Conservation (phyloP, 768 basidiomycete species). For the Tylopilus balloui region DNA sequence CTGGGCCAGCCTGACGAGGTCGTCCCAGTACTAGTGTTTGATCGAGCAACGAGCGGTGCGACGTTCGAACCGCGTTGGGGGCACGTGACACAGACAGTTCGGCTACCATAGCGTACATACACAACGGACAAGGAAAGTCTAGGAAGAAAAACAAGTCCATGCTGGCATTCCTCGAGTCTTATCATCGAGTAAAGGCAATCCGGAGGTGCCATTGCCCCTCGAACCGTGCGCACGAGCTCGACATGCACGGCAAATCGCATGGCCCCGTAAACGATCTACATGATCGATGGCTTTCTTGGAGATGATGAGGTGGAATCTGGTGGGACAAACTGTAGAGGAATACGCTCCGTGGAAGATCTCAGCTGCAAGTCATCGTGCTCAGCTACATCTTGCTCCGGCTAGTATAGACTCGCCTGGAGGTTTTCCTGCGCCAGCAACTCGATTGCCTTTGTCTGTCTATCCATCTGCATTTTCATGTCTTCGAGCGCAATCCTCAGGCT, state of each 20-base stretch:
- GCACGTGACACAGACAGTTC: conserved; percentile 26
- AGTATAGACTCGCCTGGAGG: conserved; percentile 34
- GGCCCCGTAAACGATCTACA: not conserved
- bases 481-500: conserved; percentile 36
- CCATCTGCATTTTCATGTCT: conserved; percentile 47
- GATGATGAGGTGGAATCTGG: conserved; percentile 15
- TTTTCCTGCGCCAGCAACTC: conserved; percentile 45
- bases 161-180: not conserved
- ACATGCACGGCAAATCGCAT: not conserved
- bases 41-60: conserved; percentile 16
- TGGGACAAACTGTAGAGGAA: conserved; percentile 8
- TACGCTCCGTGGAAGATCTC: conserved; percentile 15
- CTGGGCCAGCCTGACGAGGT: no score
- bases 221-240: not conserved
- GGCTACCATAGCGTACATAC: no score
- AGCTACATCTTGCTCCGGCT: conserved; percentile 1
- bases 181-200: not conserved
- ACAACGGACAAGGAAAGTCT: no score
- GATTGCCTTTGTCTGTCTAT: conserved; percentile 44
- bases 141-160: not conserved
- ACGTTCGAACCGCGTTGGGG: conserved; percentile 28
- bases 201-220: not conserved
- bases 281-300: conserved; percentile 12
- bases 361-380: conserved; percentile 8
- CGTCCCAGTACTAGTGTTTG: conserved; percentile 5